Evolutionary conservation across 202 grass and related monocot genomes (phyloP).

Genomic region (Zizania palustris): DNA sequence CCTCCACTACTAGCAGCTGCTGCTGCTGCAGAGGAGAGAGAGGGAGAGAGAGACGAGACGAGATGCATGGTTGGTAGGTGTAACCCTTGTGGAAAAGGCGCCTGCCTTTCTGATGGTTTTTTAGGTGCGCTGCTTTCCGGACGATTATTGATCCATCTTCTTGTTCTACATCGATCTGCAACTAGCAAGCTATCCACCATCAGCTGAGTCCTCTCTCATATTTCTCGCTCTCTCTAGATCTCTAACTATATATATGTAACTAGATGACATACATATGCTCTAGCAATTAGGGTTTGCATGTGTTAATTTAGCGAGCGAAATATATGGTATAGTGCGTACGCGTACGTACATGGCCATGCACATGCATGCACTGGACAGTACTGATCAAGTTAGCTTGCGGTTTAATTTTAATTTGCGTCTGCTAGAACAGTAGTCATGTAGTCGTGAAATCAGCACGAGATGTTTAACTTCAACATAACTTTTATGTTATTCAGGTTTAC

Average conservation of each 20-base stretch:
- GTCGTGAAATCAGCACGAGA: too few relatives aligned
- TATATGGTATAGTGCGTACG: background rate
- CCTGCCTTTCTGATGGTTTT: slow-evolving; percentile 49
- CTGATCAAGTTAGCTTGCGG: too few relatives aligned
- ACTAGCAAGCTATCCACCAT: background rate
- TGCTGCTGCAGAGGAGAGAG: background rate
- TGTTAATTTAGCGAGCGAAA: background rate
- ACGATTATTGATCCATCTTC: slow-evolving; percentile 35
- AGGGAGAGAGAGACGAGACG: background rate
- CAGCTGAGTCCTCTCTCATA: background rate
- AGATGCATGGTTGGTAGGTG: slow-evolving; percentile 25
- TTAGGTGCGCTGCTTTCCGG: slow-evolving; percentile 41
- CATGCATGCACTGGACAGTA: too few relatives aligned
- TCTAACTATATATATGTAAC: background rate
- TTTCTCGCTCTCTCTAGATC: background rate
- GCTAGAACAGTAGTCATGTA: too few relatives aligned
- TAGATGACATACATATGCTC: too few relatives aligned
- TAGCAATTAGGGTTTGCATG: slow-evolving; percentile 12
- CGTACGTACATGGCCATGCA: too few relatives aligned
- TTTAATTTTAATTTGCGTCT: too few relatives aligned
- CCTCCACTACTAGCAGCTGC: slow-evolving; percentile 38
- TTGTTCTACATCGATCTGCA: slow-evolving; percentile 23
- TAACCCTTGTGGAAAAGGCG: slow-evolving; percentile 48
- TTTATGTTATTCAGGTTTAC: too few relatives aligned
- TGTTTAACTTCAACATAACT: too few relatives aligned